phyloP scores from a whole-genome alignment of 75 land plant species.

The Picea glauca region DNA sequence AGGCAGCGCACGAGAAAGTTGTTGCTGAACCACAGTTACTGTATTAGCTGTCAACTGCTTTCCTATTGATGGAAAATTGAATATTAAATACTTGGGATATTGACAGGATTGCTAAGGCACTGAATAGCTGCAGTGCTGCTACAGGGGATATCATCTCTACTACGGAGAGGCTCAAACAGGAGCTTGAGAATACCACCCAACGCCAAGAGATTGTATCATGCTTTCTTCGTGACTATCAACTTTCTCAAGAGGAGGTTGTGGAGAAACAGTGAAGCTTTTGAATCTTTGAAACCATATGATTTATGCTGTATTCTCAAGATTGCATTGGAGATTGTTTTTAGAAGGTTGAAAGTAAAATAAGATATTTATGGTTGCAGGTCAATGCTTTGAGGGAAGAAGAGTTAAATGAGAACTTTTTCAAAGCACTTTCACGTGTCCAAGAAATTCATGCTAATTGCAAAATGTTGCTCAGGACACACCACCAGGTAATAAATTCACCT shows the following conservation, averaged over 20 bases:
- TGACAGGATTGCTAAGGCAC: slow-evolving; percentile 81
- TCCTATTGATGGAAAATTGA: not conserved
- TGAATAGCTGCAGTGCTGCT: slow-evolving; percentile 67
- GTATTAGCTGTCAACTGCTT: not conserved
- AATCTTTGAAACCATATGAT: not conserved
- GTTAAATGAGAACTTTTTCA: slow-evolving; percentile 86
- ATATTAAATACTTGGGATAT: not conserved
- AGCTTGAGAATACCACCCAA: slow-evolving; percentile 84
- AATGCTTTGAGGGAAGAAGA: slow-evolving; percentile 91
- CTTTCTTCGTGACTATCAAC: slow-evolving; percentile 96
- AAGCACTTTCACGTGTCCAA: slow-evolving; percentile 93
- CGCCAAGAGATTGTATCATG: slow-evolving; percentile 85
- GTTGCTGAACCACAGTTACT: not conserved
- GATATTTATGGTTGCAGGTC: slow-evolving; percentile 35
- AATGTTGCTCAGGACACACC: slow-evolving; percentile 90
- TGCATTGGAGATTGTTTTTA: not conserved
- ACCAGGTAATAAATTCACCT: slow-evolving; percentile 51
- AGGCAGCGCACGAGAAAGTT: not conserved
- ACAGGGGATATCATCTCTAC: slow-evolving; percentile 91
- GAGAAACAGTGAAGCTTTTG: slow-evolving; percentile 3
- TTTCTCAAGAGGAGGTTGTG: slow-evolving; percentile 85
- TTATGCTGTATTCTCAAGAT: not conserved
- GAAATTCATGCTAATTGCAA: slow-evolving; percentile 99
- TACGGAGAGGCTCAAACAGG: slow-evolving; percentile 89
- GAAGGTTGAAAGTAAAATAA: not conserved